Evolutionary conservation across 2,329 filamentous ascomycete genomes (phyloP).

Genomic region (Aspergillus brunneoviolaceus): DNA sequence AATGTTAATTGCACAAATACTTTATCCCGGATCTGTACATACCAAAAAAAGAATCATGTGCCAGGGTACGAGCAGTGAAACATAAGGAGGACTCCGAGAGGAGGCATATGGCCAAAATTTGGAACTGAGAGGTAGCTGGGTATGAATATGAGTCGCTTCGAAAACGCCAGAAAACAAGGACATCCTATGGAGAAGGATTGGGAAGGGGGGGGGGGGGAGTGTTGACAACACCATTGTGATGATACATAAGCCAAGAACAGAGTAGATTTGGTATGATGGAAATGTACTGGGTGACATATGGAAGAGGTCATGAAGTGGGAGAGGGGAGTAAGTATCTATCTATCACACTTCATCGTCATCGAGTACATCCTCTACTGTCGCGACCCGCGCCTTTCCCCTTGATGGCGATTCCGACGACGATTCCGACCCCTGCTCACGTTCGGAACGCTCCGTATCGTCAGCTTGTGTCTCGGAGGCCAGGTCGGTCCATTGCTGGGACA

Average conservation of each 20-base stretch:
- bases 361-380: conserved; percentile 37
- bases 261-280: conserved; percentile 1
- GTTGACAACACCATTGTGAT: not conserved
- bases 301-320: not conserved
- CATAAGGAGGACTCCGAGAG: not conserved
- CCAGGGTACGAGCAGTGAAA: not conserved
- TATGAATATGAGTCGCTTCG: conserved; percentile 15
- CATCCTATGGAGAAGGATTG: not conserved
- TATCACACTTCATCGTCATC: conserved; percentile 30
- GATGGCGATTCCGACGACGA: conserved; percentile 27
- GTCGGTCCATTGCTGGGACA: conserved; percentile 34
- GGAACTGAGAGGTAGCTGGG: conserved; percentile 15
- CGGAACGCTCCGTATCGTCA: not conserved
- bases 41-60: not conserved
- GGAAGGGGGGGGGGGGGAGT: too few relatives aligned
- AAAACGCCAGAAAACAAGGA: conserved; percentile 13
- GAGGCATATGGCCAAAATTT: conserved; percentile 1
- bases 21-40: not conserved
- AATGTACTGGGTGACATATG: conserved; percentile 1
- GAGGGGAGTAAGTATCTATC: not conserved
- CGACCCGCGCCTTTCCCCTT: conserved; percentile 36
- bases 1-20: not conserved
- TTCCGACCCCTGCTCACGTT: conserved; percentile 15
- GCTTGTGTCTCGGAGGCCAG: conserved; percentile 22
- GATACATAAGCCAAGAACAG: conserved; percentile 12